Percentiles rank a stretch among this genome's conserved stretches.
These are phyloP conservation scores for Coemansia nantahalensis DNA, from an alignment of 192 early-diverging fungal genomes.

Conservation along the genomic window DNA sequence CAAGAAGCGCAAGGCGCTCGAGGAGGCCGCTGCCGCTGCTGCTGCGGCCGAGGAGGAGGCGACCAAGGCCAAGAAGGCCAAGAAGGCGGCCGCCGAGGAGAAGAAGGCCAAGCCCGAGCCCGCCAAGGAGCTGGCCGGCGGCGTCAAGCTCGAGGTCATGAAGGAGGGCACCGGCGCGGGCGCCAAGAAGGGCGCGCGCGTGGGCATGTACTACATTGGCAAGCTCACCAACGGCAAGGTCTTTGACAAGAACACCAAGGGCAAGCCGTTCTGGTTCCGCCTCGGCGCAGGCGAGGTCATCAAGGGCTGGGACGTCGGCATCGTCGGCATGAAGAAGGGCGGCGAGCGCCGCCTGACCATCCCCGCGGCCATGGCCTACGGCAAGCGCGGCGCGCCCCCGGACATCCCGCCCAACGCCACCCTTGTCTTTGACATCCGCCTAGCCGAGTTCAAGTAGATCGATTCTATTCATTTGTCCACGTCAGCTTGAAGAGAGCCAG, in stretches of 20 bases:
- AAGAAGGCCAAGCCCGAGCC: constrained; percentile 20
- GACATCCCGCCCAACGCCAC: constrained; percentile 90
- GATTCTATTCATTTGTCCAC: too few species aligned
- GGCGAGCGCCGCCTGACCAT: constrained; percentile 90
- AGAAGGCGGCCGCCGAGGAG: constrained; percentile 7
- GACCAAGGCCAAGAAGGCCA: constrained; percentile 44
- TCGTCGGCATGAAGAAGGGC: constrained; percentile 88
- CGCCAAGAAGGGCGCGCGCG: constrained; percentile 64
- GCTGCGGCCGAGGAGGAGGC: constrained; percentile 22
- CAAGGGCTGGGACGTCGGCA: constrained; percentile 93
- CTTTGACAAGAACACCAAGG: constrained; percentile 93
- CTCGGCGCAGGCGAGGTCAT: constrained; percentile 91
- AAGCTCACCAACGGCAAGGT: constrained; percentile 88
- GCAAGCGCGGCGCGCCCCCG: constrained; percentile 85
- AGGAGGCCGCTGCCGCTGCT: too few species aligned
- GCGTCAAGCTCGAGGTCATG: constrained; percentile 80
- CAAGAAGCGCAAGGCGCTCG: constrained; percentile 41
- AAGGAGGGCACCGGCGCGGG: constrained; percentile 60
- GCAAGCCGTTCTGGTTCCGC: constrained; percentile 86
- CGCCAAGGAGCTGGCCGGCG: constrained; percentile 58
- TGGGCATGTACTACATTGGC: constrained; percentile 92
- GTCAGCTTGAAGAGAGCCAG: too few species aligned
- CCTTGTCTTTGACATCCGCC: constrained; percentile 88
- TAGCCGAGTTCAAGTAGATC: constrained; percentile 68
- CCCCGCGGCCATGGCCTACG: constrained; percentile 71